A percentile compares a stretch with the other conserved stretches of the same genome.
Evolutionary conservation across 768 basidiomycete species (phyloP).

Genomic region (Candolleomyces efflorescens): DNA sequence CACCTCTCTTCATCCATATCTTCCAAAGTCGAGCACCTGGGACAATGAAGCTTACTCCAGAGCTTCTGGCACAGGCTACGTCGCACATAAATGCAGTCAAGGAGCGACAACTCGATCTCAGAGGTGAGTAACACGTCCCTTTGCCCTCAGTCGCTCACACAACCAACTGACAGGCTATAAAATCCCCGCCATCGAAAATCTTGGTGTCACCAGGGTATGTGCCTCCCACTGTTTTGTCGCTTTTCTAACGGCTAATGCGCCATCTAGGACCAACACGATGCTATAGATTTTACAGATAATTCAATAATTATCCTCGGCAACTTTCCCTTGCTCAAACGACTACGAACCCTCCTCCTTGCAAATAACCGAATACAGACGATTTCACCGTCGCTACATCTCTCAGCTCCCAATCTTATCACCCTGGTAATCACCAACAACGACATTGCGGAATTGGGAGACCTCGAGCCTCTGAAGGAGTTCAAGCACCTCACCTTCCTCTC

Average conservation of each 20-base stretch:
- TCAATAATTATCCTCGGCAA: conserved; percentile 78
- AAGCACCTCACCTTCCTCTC: conserved; percentile 71
- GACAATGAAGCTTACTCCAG: conserved; percentile 89
- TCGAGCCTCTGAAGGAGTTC: conserved; percentile 77
- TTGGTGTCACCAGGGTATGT: conserved; percentile 83
- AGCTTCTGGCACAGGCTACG: conserved; percentile 78
- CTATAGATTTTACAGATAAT: conserved; percentile 93
- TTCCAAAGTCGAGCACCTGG: not conserved
- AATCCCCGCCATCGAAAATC: conserved; percentile 94
- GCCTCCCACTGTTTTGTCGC: conserved; percentile 14
- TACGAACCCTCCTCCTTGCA: conserved; percentile 79
- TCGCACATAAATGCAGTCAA: conserved; percentile 80
- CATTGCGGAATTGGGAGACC: conserved; percentile 75
- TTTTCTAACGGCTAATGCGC: conserved; percentile 11
- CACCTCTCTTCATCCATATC: conserved; percentile 15
- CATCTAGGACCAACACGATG: conserved; percentile 84
- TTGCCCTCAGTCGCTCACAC: conserved; percentile 17
- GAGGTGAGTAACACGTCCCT: conserved; percentile 49
- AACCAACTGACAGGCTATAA: conserved; percentile 64
- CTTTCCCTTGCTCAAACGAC: conserved; percentile 80
- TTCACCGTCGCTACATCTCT: conserved; percentile 77
- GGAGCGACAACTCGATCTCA: conserved; percentile 87
- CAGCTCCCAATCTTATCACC: conserved; percentile 78
- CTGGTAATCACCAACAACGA: conserved; percentile 84
- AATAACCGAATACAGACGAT: conserved; percentile 88